A percentile compares a stretch with the other conserved stretches of the same genome.
Conservation (phyloP, 768 basidiomycete genomes). For the Pleurotus tuoliensis region DNA sequence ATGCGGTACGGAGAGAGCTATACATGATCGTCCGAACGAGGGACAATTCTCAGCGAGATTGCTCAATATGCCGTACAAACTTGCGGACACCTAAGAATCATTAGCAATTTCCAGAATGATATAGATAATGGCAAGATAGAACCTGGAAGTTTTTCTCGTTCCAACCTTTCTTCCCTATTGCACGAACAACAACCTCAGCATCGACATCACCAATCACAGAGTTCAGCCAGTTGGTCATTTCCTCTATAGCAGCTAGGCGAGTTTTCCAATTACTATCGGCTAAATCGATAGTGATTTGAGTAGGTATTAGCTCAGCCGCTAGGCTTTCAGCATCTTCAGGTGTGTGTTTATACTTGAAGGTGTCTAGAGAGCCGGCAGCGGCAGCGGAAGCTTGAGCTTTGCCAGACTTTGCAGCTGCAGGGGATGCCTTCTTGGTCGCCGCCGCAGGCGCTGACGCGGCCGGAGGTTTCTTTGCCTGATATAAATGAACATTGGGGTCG, state of each 20-base stretch:
- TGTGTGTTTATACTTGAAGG: slow-evolving; percentile 87
- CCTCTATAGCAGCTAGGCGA: slow-evolving; percentile 82
- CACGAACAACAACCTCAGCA: slow-evolving; percentile 83
- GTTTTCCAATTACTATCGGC: slow-evolving; percentile 94
- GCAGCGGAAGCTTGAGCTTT: slow-evolving; percentile 33
- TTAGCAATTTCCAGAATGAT: slow-evolving; percentile 2
- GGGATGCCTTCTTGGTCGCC: slow-evolving; percentile 41
- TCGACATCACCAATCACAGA: slow-evolving; percentile 63
- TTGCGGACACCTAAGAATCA: slow-evolving; percentile 72
- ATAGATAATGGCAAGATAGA: background rate
- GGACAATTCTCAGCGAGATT: slow-evolving; percentile 75
- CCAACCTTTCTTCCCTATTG: slow-evolving; percentile 92
- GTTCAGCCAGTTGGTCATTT: slow-evolving; percentile 81
- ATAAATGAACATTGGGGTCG: background rate
- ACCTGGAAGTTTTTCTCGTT: slow-evolving; percentile 99
- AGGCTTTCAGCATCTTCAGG: slow-evolving; percentile 89
- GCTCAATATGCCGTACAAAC: slow-evolving; percentile 76
- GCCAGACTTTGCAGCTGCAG: slow-evolving; percentile 36
- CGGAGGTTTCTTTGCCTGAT: slow-evolving; percentile 49
- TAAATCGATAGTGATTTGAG: slow-evolving; percentile 64
- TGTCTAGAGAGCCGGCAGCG: slow-evolving; percentile 60
- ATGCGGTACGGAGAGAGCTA: slow-evolving; percentile 76
- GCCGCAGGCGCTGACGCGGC: slow-evolving; percentile 42
- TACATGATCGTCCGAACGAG: slow-evolving; percentile 80
- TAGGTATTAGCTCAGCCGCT: slow-evolving; percentile 69